Percentiles rank a stretch among this genome's conserved stretches.
These are phyloP conservation scores for Pleurotus djamor DNA, from an alignment of 768 basidiomycete genomes.

Conservation along the genomic window DNA sequence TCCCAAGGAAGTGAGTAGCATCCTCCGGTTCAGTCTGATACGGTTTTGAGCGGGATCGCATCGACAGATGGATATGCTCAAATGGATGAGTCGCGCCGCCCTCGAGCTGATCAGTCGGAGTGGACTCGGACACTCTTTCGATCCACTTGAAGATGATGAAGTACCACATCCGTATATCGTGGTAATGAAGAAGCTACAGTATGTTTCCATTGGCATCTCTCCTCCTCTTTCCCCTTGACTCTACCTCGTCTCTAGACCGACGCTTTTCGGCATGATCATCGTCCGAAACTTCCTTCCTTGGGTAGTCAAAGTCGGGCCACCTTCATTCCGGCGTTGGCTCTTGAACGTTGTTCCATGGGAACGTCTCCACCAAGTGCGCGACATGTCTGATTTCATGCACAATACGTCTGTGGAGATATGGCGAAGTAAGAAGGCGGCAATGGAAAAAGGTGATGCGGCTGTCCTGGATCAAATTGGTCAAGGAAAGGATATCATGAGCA, in stretches of 20 bases:
- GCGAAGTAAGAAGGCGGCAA: slow-evolving; percentile 27
- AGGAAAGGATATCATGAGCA: slow-evolving; percentile 27
- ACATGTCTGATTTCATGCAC: slow-evolving; percentile 31
- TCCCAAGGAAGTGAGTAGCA: slow-evolving; percentile 9
- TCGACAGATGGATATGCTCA: slow-evolving; percentile 9
- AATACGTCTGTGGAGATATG: slow-evolving; percentile 27
- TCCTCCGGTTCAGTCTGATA: background rate
- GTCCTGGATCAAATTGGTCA: slow-evolving; percentile 25
- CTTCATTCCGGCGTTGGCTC: slow-evolving; percentile 28
- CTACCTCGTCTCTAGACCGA: slow-evolving; percentile 10
- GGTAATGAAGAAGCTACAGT: slow-evolving; percentile 10
- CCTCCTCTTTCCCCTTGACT: background rate
- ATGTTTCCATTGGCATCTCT: background rate
- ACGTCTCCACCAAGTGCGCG: slow-evolving; percentile 20
- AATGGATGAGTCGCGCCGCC: slow-evolving; percentile 29
- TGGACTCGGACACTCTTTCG: slow-evolving; percentile 31
- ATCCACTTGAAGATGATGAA: slow-evolving; percentile 18
- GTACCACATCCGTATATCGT: slow-evolving; percentile 11
- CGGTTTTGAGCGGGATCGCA: background rate
- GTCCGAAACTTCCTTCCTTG: slow-evolving; percentile 17
- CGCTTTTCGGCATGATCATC: slow-evolving; percentile 9
- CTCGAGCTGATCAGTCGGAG: slow-evolving; percentile 31
- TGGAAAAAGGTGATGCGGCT: slow-evolving; percentile 23
- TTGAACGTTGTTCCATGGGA: slow-evolving; percentile 25
- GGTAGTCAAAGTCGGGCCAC: slow-evolving; percentile 25